Evolutionary conservation across 495 filamentous ascomycete species (phyloP).

Genomic region (Tuber umbilicatum): DNA sequence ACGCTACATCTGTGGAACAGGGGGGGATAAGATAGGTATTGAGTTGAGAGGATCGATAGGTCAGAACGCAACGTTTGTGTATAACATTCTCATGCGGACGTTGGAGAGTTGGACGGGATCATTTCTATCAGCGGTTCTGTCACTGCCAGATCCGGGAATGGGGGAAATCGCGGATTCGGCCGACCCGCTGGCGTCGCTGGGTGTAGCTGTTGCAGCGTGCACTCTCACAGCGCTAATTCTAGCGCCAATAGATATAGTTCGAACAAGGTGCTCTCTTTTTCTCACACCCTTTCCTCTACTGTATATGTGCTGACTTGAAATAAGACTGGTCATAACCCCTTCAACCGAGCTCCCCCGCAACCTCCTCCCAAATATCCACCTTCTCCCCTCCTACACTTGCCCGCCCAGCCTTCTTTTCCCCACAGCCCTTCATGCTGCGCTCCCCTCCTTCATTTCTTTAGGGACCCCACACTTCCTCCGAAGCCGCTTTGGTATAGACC

Average conservation of each 20-base stretch:
- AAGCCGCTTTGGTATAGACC: slow-evolving; percentile 69
- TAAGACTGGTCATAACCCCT: slow-evolving; percentile 69
- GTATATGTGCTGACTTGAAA: slow-evolving; percentile 26
- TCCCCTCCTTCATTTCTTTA: slow-evolving; percentile 72
- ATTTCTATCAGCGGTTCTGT: slow-evolving; percentile 37
- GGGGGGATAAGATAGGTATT: neutral
- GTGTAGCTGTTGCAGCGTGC: slow-evolving; percentile 74
- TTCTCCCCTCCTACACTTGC: slow-evolving; percentile 69
- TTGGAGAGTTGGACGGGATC: slow-evolving; percentile 37
- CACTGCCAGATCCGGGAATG: slow-evolving; percentile 36
- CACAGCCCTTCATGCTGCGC: slow-evolving; percentile 75
- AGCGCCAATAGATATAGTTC: slow-evolving; percentile 78
- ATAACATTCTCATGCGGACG: slow-evolving; percentile 32
- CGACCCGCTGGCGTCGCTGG: slow-evolving; percentile 46
- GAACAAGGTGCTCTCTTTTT: slow-evolving; percentile 56
- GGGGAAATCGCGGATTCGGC: slow-evolving; percentile 38
- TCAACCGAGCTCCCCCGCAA: slow-evolving; percentile 64
- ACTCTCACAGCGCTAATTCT: slow-evolving; percentile 72
- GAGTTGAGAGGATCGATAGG: slow-evolving; percentile 20
- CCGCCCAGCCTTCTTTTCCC: slow-evolving; percentile 64
- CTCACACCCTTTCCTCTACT: slow-evolving; percentile 13
- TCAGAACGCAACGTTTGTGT: slow-evolving; percentile 38
- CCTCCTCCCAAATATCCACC: slow-evolving; percentile 64
- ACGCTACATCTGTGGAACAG: slow-evolving; percentile 56
- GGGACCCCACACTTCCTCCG: slow-evolving; percentile 76